Evolutionary conservation across 192 early-diverging fungal genomes (phyloP), one percentile per base, ranked within the genome.

Genomic region (Coemansia sp.): DNA sequence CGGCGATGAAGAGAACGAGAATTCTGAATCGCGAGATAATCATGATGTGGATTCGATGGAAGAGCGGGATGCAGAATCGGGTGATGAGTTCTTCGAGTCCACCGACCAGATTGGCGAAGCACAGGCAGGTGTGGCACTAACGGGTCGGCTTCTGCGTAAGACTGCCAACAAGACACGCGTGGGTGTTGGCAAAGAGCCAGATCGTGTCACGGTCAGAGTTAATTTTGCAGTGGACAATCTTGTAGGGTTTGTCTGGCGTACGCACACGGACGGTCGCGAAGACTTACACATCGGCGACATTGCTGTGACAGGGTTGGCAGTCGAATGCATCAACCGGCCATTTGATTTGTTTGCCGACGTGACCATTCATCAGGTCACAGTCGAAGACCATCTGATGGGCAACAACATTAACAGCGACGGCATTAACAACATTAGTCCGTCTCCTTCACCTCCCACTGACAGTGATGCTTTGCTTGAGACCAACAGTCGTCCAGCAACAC

Each of bases 351-450:
- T 85, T 19, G 90, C 94, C 2, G 79, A 87, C 21, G 87, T 95
- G 27, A 83, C 85, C 0, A 88, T 98, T 17, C 86, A 89, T 31
- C 87, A 91, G n/a, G 80, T 96, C 22, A 85, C 86, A 54, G 85
- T 95, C 8, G 88, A 90, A 22, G 94, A 97, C 83, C 74, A 75
- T 11, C 54, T 83, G 9, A 63, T 78, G 53, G 36, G 27, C 20
- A 66, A 59, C 55, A 67, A 25, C 30, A 59, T 54, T 32, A 24
- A 24, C 36, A 27, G 22, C 19, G 51, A 14, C 19, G 32, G 29
- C 10, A 31, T 17, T 27, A 25, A 5, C 8, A 25, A 22, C 29
- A 24, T 61, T 14, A 46, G 14, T 46, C 39, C 39, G 14, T 46
- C 39, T 46, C 11, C 39, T 46, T 46, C 39, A 14, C 39, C 39